Conservation (phyloP, 768 basidiomycete species). For the Amanita pseudoporphyria region DNA sequence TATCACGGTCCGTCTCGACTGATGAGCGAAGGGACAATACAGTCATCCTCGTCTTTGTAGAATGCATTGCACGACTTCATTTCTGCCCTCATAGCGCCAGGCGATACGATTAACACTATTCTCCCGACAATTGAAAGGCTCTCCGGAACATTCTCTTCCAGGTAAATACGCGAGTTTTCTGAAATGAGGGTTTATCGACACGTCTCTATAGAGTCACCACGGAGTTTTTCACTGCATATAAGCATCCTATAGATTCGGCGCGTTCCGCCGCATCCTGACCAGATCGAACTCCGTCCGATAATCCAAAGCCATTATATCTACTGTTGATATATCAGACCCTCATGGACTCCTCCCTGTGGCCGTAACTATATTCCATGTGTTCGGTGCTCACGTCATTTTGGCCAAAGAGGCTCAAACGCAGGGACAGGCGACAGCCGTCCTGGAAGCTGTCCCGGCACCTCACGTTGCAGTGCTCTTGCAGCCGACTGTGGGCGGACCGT, state of each 20-base stretch:
- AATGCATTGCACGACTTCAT: constrained; percentile 57
- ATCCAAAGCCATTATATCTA: constrained; percentile 39
- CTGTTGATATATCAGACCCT: constrained; percentile 21
- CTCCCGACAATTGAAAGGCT: constrained; percentile 77
- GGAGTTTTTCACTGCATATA: constrained; percentile 48
- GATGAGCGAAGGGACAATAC: not conserved
- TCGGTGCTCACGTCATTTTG: constrained; percentile 52
- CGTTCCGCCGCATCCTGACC: constrained; percentile 42
- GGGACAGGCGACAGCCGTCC: constrained; percentile 47
- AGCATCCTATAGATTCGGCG: constrained; percentile 36
- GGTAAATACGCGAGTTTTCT: constrained; percentile 31
- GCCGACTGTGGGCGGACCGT: constrained; percentile 17
- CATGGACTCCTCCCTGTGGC: constrained; percentile 33
- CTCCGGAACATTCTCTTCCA: constrained; percentile 68
- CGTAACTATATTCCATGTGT: constrained; percentile 69
- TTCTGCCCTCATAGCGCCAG: constrained; percentile 33
- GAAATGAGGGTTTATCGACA: not conserved
- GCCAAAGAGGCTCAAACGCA: constrained; percentile 61
- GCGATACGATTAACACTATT: constrained; percentile 43
- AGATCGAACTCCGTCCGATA: constrained; percentile 47
- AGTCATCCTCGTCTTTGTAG: constrained; percentile 20
- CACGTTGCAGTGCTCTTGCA: constrained; percentile 53
- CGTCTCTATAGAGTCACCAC: constrained; percentile 35
- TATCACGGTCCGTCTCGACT: constrained; percentile 34
- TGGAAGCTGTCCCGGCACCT: constrained; percentile 42